Evolutionary conservation across 257 asterid species (phyloP).

Genomic region (Euphrasia confusa): DNA sequence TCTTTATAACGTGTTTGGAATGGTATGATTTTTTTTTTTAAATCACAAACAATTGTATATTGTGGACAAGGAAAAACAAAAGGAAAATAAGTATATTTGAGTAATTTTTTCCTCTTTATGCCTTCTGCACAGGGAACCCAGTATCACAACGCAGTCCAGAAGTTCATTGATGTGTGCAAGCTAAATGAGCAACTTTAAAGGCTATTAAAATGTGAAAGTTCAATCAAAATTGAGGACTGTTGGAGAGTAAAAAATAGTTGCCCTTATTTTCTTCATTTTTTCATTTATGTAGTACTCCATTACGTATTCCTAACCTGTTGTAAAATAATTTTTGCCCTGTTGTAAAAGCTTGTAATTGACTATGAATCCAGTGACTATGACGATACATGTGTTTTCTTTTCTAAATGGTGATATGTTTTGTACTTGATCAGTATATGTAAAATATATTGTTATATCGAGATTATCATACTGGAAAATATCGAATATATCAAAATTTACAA

Average conservation of each 20-base stretch:
- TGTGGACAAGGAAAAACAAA: not conserved
- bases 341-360: too few relatives aligned
- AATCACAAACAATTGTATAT: too few relatives aligned
- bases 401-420: too few relatives aligned
- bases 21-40: too few relatives aligned
- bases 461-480: too few relatives aligned
- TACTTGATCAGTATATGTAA: too few relatives aligned
- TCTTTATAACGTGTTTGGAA: too few relatives aligned
- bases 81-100: not conserved
- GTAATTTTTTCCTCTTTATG: not conserved
- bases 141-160: slow-evolving; percentile 87
- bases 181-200: slow-evolving; percentile 43
- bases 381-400: too few relatives aligned
- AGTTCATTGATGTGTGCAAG: slow-evolving; percentile 83
- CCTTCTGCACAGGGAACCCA: slow-evolving; percentile 67
- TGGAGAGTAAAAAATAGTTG: not conserved
- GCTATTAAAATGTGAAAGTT: slow-evolving; percentile 9
- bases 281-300: not conserved
- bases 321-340: not conserved
- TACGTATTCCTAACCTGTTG: slow-evolving; percentile 9
- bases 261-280: not conserved
- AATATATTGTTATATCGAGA: too few relatives aligned
- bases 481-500: too few relatives aligned
- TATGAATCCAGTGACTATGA: too few relatives aligned
- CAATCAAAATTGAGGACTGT: slow-evolving; percentile 4